Evolutionary conservation across 345 rosid species (phyloP).

Genomic region (Rhizophora apiculata): DNA sequence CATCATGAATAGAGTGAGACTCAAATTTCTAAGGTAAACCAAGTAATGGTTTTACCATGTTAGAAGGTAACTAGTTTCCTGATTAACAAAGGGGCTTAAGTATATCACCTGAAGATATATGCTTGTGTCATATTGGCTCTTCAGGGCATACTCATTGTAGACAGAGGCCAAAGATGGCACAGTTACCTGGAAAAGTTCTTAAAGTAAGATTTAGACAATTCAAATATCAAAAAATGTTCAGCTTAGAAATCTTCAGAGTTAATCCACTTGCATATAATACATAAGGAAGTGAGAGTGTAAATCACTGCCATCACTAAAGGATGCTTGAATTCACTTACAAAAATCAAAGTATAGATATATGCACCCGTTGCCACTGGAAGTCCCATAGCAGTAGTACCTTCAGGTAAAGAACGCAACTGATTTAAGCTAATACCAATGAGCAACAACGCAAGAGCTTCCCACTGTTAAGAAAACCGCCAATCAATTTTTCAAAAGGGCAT

Average conservation of each 20-base stretch:
- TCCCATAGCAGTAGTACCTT: slow-evolving; percentile 64
- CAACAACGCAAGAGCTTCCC: slow-evolving; percentile 95
- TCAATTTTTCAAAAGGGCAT: background rate
- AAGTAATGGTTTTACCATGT: background rate
- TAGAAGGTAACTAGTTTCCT: background rate
- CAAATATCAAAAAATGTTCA: too few relatives aligned
- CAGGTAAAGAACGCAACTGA: slow-evolving; percentile 86
- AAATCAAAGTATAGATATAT: slow-evolving; percentile 74
- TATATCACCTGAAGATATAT: slow-evolving; percentile 89
- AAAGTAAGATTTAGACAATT: slow-evolving; percentile 17
- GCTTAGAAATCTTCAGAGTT: too few relatives aligned
- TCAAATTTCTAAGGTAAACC: background rate
- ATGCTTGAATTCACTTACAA: slow-evolving; percentile 54
- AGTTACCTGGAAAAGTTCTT: slow-evolving; percentile 56
- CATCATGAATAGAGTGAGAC: background rate
- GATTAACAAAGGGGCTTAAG: background rate
- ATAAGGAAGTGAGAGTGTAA: background rate
- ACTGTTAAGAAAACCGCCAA: slow-evolving; percentile 46
- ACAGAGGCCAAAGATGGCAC: slow-evolving; percentile 97
- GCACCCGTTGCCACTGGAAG: slow-evolving; percentile 83
- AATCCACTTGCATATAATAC: slow-evolving; percentile 5
- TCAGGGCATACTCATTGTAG: slow-evolving; percentile 92
- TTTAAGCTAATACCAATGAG: slow-evolving; percentile 93
- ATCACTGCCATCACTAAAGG: background rate
- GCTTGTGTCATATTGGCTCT: slow-evolving; percentile 97